A percentile compares a stretch with the other conserved stretches of the same genome.
These are phyloP conservation scores for Pichia membranifaciens DNA, from an alignment of 805 yeast species.

Conservation along the genomic window DNA sequence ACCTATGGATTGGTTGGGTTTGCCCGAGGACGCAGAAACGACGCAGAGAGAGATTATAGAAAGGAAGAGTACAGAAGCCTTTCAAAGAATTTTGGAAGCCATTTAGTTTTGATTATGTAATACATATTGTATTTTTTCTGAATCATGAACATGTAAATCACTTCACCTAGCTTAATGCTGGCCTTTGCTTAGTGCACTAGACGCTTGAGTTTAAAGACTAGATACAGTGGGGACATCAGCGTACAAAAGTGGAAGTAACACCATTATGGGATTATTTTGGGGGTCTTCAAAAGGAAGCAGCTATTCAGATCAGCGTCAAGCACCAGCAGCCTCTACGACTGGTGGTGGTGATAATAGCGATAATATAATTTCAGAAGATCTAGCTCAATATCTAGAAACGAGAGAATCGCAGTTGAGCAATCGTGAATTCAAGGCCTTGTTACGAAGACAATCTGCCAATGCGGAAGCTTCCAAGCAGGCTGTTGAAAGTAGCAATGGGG, in stretches of 20 bases:
- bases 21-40: slow-evolving; percentile 15
- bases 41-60: slow-evolving; percentile 3
- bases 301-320: no score
- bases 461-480: slow-evolving; percentile 5
- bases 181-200: no score
- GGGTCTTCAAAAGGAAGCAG: not conserved
- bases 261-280: slow-evolving; percentile 18
- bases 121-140: not conserved
- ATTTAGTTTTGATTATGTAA: not conserved
- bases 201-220: no score
- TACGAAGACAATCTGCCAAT: slow-evolving; percentile 14
- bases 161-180: no score
- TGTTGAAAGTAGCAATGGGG: slow-evolving; percentile 1
- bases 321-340: not conserved
- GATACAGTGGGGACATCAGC: no score
- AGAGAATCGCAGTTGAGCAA: slow-evolving; percentile 27
- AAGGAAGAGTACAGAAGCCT: not conserved
- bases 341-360: not conserved
- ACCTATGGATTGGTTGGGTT: slow-evolving; percentile 28
- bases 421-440: slow-evolving; percentile 27
- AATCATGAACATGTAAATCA: no score
- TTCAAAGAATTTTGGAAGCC: not conserved
- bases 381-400: slow-evolving; percentile 21
- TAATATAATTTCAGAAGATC: slow-evolving; percentile 21
- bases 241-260: no score